Conservation (phyloP, 495 filamentous ascomycete genomes). For the Rhypophila decipiens region DNA sequence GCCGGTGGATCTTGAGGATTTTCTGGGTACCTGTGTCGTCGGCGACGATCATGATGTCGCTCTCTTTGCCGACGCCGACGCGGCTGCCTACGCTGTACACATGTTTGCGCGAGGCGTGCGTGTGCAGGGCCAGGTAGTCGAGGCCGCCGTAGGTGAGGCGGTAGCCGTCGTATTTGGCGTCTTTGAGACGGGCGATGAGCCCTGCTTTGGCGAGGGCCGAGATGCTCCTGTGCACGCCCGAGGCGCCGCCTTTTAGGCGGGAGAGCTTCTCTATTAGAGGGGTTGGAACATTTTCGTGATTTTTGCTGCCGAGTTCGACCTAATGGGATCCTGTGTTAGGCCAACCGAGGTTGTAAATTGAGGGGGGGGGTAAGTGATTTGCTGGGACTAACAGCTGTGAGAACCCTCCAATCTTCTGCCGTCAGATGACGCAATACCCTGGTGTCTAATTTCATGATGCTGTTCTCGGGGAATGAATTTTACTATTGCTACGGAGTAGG, state of each 20-base stretch:
- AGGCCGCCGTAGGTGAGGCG: slow-evolving; percentile 93
- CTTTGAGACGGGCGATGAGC: slow-evolving; percentile 86
- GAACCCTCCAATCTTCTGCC: slow-evolving; percentile 88
- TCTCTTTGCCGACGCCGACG: slow-evolving; percentile 95
- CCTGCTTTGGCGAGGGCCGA: slow-evolving; percentile 87
- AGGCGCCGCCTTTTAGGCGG: slow-evolving; percentile 68
- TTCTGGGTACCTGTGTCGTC: slow-evolving; percentile 55
- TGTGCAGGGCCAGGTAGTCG: slow-evolving; percentile 90
- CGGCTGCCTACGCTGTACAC: slow-evolving; percentile 92
- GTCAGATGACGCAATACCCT: slow-evolving; percentile 87
- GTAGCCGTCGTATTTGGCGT: slow-evolving; percentile 97
- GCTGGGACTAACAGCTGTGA: slow-evolving; percentile 66
- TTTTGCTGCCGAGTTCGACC: slow-evolving; percentile 89
- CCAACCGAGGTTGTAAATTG: neutral
- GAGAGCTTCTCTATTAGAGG: slow-evolving; percentile 78
- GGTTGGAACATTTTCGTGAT: slow-evolving; percentile 95
- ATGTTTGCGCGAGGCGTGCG: slow-evolving; percentile 67
- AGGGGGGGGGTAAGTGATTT: neutral
- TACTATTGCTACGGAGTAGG: no score
- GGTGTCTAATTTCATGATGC: slow-evolving; percentile 85
- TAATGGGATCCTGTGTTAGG: slow-evolving; percentile 25
- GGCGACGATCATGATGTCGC: slow-evolving; percentile 90
- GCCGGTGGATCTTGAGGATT: slow-evolving; percentile 84
- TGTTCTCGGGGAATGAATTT: no score
- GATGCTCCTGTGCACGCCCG: slow-evolving; percentile 78